Evolutionary conservation across 2,329 filamentous ascomycete species (phyloP), one percentile per base, ranked within the genome.

Genomic region (Hirsutella rhossiliensis): DNA sequence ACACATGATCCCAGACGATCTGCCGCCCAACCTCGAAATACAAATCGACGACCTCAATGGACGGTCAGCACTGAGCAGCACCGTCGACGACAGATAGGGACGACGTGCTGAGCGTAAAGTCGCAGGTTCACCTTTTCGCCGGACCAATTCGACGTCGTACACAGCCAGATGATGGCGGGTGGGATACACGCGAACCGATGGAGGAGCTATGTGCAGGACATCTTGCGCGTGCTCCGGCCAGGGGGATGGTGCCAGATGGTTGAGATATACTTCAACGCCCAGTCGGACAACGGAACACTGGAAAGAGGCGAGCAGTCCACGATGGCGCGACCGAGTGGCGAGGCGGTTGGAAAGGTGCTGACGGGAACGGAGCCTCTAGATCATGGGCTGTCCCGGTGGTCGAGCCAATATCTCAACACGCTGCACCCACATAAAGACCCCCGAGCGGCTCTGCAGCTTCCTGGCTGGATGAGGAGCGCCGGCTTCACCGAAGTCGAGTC

Each of bases 231-330:
- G 11, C 66, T 89, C 49, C 82, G 78, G 42, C 82, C 80, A 6
- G 83, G 81, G 2, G 88, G 89, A 1, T 95, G 87, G 87, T 75
- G 84, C 47, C 87, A 95, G 57, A 81, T 94, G 73, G 76, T 86
- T n/a, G 89, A 95, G 57, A 76, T 89, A 54, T 87, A 94, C 56
- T 82, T 82, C 60, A 87, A 87, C 50, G 80, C 86, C 23, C 89
- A 94, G 60, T 94, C 87, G 1, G 80, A 90, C 52, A 94, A 86
- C 54, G 87, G 87, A 5, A 79, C 77, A n/a, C 65, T 92, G 53
- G 80, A 77, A 11, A 72, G 80, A 42, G 70, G 78, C 73, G 56
- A 60, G 71, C 40, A 17, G 15, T 37, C 18, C 8, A 5, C 1
- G 11, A 29, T 32, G 28, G 17, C 23, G 3, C 23, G 9, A 27